Base-by-base conservation (phyloP, 768 basidiomycete genomes). In the Russula vinacea region DNA sequence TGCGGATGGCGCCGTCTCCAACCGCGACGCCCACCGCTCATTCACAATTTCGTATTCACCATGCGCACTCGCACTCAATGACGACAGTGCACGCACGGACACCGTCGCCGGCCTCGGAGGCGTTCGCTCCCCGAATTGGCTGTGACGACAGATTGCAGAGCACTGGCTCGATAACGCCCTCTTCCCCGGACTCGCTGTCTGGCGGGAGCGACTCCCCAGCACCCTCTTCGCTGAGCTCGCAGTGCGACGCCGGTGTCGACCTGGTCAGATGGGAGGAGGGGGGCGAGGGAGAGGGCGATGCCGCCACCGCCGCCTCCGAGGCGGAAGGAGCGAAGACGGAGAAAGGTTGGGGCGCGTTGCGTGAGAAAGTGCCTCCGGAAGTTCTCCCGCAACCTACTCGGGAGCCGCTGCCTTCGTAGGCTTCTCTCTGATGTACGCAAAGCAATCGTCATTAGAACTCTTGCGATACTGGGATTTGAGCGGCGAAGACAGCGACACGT, bases 191-290 rank as follows among this genome's bases (percentile, higher is more conserved):
- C 35, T 74, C 74, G 33, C 67, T 69, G 14, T 74, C 79, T 14
- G 83, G 80, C 5, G 77, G 77, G 17, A 81, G 80, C 39, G 82
- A 78, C 59, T 84, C 84, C 5, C 84, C 88, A 19, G 77, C 82
- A 7, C 80, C 82, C 35, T 85, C 86, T 11, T 86, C 84, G 37
- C 76, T 77, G 10, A 85, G 84, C 55, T 85, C 74, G 33, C 74
- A 74, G 60, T 76, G 72, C 53, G 74, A 74, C 5, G 57, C 68
- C 8, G 69, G 73, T 26, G 42, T 56, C 9, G 64, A 65, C 40
- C 26, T 69, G 24, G 39, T 60, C 24, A 19, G 63, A 35, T 64
- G 63, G 63, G 63, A 64, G 52, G 57, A 59, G 14, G 29, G 62
- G 4, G 62, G 42, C 35, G 62, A 74, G 51, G 73, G 68, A 33